Percentiles rank a stretch among this genome's conserved stretches.
Evolutionary conservation across 2,329 filamentous ascomycete species (phyloP).

Genomic region (Pseudogymnoascus sp.): DNA sequence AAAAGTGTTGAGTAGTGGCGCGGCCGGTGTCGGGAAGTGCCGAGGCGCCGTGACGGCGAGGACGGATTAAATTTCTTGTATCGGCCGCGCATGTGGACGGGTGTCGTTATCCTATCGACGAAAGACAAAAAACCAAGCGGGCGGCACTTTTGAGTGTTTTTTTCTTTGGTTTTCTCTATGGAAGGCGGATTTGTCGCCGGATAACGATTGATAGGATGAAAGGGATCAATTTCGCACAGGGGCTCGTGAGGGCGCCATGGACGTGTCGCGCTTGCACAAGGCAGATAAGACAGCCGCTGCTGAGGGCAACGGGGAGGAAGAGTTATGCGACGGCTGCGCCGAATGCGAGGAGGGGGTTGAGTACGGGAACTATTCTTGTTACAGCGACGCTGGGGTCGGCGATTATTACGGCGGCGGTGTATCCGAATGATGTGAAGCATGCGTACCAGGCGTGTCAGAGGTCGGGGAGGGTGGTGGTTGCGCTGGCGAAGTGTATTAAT

Average conservation of each 20-base stretch:
- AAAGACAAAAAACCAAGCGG: background rate
- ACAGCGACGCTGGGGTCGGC: conserved; percentile 17
- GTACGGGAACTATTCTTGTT: conserved; percentile 15
- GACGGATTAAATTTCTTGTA: background rate
- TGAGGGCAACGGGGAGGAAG: background rate
- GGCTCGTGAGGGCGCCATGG: background rate
- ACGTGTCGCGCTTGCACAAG: background rate
- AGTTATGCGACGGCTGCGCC: conserved; percentile 1
- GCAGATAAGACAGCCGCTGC: background rate
- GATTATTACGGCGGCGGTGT: conserved; percentile 34
- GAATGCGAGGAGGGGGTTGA: conserved; percentile 9
- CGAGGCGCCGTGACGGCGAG: background rate
- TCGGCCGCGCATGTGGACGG: background rate
- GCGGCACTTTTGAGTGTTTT: background rate
- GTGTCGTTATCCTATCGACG: background rate
- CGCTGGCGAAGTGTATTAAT: conserved; percentile 74
- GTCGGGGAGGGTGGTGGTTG: conserved; percentile 66
- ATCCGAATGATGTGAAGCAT: conserved; percentile 64
- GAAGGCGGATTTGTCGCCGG: background rate
- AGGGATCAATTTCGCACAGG: background rate
- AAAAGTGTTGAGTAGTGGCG: background rate
- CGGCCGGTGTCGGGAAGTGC: background rate
- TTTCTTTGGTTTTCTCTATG: background rate
- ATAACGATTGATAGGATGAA: background rate
- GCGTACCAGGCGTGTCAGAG: conserved; percentile 67